Base-by-base conservation (phyloP, 2,329 filamentous ascomycete genomes). In the Fusarium anguioides region DNA sequence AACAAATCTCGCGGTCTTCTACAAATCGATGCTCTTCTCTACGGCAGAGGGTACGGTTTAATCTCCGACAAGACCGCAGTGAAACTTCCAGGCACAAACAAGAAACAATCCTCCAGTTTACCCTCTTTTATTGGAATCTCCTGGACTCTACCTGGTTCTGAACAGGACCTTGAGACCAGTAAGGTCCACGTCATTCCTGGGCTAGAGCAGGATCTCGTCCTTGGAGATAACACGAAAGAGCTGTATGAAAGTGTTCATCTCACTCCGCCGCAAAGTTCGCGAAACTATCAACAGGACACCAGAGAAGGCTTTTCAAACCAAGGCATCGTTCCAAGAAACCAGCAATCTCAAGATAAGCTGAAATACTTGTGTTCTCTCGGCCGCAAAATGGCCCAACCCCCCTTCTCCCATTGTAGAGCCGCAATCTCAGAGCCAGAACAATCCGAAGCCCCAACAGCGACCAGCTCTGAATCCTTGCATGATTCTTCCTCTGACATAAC, bases 141-240 rank as follows among this genome's bases (percentile, higher is more conserved):
- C 3, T 64, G 50, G 44, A 14, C 44, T 8, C n/a, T 41, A 5
- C 35, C 36, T 7, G 59, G 60, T 1, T 35, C 35, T 17, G 18
- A 46, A 10, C 44, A 59, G 24, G 26, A 41, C 24, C 31, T 64
- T 15, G 40, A 64, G 17, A 64, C 44, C 8, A 64, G 51, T 15
- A 44, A 50, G 15, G 59, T 52, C n/a, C 51, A 46, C 7, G 20
- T 64, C 17, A 26, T 51, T 35, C 51, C 51, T 23, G 60, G n/a
- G 5, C n/a, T 64, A 18, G 12, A 64, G 12, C 51, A 64, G 5
- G 60, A 64, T 10, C 44, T 64, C n/a, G 20, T 64, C 17, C 51
- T 64, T 6, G 59, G 60, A 14, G 26, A 46, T n/a, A 33, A 41
- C 8, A 46, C 44, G 1, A 24, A 64, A 7, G 51, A 64, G 15